Base-by-base conservation (phyloP, 306 rosid genomes). In the Carpinus viminea region DNA sequence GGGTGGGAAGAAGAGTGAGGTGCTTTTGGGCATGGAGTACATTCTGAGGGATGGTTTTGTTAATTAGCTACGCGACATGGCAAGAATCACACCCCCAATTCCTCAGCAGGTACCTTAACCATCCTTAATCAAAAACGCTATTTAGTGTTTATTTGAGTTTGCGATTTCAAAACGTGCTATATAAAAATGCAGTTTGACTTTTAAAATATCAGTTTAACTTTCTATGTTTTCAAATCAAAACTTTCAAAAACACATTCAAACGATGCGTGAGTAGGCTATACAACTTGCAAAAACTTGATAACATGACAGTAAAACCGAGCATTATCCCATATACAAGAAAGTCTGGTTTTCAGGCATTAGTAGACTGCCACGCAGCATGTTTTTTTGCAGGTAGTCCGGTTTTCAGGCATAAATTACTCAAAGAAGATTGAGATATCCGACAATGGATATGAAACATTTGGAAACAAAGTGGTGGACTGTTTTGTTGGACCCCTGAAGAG, bases 381-480 rank as follows among this genome's bases (percentile, higher is more conserved):
- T 72, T 41, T 24, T 24, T 31, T 72, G 48, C 64, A 72, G 34
- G 76, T 52, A 34, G 76, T 72, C 6, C 26, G 64, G 6, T 72
- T 72, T 72, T 72, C 64, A 20, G 57, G 31, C 47, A 28, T 72
- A 34, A 52, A 26, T 6, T 72, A 31, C 21, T 16, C 8, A 52
- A 52, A 15, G 15, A 72, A 72, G 46, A 16, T 72, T 72, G 64
- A 31, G 48, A 56, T 72, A 12, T 7, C 59, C 47, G 41, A 72
- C 24, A 53, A 52, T 17, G 64, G 57, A 18, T 72, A 72, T 18
- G 76, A 72, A 52, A 72, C 76, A 13, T 72, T 72, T 52, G 76
- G 76, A 51, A 72, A 41, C 64, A 72, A 72, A 34, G 15, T 31
- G 15, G 62, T 52, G 20, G 50, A 12, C 4, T 72, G 76, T 52